phyloP scores from a whole-genome alignment of 306 rosid species.

The Lagenaria siceraria region DNA sequence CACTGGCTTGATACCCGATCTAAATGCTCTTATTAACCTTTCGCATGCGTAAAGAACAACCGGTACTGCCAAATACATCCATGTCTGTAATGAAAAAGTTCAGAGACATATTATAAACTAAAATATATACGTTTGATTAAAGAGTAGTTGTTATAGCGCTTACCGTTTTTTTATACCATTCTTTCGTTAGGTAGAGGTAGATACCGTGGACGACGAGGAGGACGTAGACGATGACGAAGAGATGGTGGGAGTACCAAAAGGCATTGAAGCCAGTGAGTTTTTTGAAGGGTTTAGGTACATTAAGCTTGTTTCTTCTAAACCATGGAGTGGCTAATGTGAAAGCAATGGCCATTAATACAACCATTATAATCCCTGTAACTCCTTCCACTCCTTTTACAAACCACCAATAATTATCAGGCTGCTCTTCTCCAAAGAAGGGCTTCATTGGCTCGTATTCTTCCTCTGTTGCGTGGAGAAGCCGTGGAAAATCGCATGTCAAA shows the following conservation, averaged over 20 bases:
- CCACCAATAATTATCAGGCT: constrained; percentile 42
- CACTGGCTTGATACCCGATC: constrained; percentile 47
- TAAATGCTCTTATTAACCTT: constrained; percentile 34
- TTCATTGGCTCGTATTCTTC: constrained; percentile 25
- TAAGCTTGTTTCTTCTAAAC: constrained; percentile 47
- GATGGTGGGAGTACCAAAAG: constrained; percentile 59
- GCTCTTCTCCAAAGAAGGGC: constrained; percentile 31
- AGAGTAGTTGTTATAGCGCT: neutral
- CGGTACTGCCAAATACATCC: constrained; percentile 49
- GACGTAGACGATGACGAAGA: constrained; percentile 38
- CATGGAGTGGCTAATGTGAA: constrained; percentile 51
- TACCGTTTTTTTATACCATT: constrained; percentile 44
- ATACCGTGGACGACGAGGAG: constrained; percentile 41
- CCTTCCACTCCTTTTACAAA: constrained; percentile 43
- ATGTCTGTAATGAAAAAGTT: constrained; percentile 18
- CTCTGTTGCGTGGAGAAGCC: constrained; percentile 23
- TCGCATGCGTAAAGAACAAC: constrained; percentile 33
- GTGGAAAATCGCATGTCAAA: constrained; percentile 40
- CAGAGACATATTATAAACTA: neutral
- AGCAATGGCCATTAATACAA: constrained; percentile 46
- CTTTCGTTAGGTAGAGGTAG: constrained; percentile 35
- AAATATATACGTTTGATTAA: too few relatives aligned
- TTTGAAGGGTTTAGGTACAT: constrained; percentile 33
- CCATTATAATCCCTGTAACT: constrained; percentile 24
- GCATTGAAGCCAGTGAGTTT: constrained; percentile 51